Conservation (phyloP, 169 alveolate species). For the Plasmodium gaboni region DNA sequence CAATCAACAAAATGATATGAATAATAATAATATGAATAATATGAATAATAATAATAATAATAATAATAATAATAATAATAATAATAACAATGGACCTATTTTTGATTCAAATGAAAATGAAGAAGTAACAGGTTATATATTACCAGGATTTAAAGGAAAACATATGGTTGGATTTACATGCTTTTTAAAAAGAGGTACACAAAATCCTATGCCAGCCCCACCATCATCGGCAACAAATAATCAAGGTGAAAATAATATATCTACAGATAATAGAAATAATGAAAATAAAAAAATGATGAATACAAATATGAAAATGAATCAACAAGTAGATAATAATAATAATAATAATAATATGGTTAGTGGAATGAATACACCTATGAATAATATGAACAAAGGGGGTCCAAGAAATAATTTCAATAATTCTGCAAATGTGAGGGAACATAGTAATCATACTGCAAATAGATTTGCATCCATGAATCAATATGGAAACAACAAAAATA, state of each 20-base stretch:
- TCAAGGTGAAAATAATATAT: slow-evolving; percentile 9
- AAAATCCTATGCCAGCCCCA: slow-evolving; percentile 49
- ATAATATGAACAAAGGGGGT: not conserved
- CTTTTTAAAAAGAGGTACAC: slow-evolving; percentile 59
- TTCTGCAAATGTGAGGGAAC: not conserved
- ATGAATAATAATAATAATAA: not conserved
- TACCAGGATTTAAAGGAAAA: slow-evolving; percentile 69
- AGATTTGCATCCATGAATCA: slow-evolving; percentile 14
- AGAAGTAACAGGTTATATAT: slow-evolving; percentile 20
- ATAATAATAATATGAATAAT: not conserved
- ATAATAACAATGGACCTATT: not conserved
- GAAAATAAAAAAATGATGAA: slow-evolving; percentile 35
- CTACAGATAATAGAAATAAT: slow-evolving; percentile 17
- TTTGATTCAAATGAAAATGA: slow-evolving; percentile 15
- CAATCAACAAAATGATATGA: slow-evolving; percentile 33
- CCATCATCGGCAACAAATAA: slow-evolving; percentile 17
- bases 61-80: slow-evolving; percentile 10
- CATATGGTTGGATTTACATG: slow-evolving; percentile 74
- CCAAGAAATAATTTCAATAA: not conserved
- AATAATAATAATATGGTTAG: slow-evolving; percentile 4
- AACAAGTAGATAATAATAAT: slow-evolving; percentile 2
- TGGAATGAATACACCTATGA: slow-evolving; percentile 18
- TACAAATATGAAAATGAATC: slow-evolving; percentile 9
- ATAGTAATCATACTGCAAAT: not conserved
- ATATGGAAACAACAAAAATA: not conserved